Conservation (phyloP, 495 filamentous ascomycete species). For the Neurospora discreta region DNA sequence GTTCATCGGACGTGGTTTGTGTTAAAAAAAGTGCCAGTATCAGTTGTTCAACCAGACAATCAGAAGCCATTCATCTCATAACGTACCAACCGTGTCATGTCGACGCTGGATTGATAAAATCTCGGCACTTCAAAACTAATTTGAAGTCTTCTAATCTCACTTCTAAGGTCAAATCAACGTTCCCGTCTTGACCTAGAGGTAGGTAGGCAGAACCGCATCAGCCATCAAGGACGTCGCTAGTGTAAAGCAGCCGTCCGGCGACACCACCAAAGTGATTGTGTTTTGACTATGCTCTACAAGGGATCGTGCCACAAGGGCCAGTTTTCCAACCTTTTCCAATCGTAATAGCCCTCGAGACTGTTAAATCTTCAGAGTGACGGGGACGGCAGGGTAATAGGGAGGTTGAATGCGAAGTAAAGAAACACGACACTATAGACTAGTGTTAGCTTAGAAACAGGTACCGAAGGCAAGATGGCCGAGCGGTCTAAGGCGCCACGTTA, state of each 20-base stretch:
- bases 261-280: neutral
- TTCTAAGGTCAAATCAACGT: neutral
- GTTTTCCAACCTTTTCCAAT: neutral
- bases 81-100: neutral
- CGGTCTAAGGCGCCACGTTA: too few species aligned
- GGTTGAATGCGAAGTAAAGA: accelerated
- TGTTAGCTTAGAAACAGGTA: accelerated
- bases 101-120: neutral
- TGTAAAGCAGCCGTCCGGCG: neutral
- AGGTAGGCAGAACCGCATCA: neutral
- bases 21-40: neutral
- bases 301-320: accelerated
- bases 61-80: neutral
- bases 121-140: neutral
- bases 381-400: neutral
- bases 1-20: neutral
- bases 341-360: neutral
- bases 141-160: neutral
- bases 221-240: neutral
- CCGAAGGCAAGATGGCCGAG: conserved; percentile 9
- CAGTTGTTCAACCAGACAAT: neutral
- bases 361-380: neutral
- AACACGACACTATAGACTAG: neutral
- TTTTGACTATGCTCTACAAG: neutral
- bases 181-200: neutral